Percentiles rank a stretch among this genome's conserved stretches.
Conservation (phyloP, 2,329 filamentous ascomycete genomes). For the Mycocentrospora acerina region DNA sequence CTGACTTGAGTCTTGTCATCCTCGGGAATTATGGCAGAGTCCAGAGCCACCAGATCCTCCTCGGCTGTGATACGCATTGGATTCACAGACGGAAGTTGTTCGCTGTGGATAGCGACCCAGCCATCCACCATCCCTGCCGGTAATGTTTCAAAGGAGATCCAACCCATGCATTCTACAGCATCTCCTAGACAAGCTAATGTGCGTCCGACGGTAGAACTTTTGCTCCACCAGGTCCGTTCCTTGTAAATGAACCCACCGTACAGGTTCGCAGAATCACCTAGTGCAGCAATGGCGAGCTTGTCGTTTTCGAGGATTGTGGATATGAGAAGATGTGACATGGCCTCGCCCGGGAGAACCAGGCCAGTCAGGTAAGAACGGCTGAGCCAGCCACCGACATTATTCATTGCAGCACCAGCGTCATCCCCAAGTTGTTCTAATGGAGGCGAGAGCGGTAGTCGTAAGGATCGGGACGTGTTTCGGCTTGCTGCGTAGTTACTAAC, state of each 20-base stretch:
- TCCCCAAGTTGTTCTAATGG: slow-evolving; percentile 13
- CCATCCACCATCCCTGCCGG: slow-evolving; percentile 47
- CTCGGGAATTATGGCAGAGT: slow-evolving; percentile 40
- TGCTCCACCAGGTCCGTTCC: slow-evolving; percentile 59
- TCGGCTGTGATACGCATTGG: slow-evolving; percentile 43
- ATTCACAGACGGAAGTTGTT: slow-evolving; percentile 29
- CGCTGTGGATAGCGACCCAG: slow-evolving; percentile 53
- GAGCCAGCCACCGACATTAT: slow-evolving; percentile 54
- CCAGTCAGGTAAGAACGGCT: slow-evolving; percentile 58
- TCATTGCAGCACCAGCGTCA: slow-evolving; percentile 10
- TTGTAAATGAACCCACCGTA: slow-evolving; percentile 57
- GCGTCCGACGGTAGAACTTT: slow-evolving; percentile 55
- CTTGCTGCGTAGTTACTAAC: slow-evolving; percentile 23
- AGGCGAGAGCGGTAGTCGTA: slow-evolving; percentile 24
- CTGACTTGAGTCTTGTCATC: slow-evolving; percentile 17
- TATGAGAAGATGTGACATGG: slow-evolving; percentile 57
- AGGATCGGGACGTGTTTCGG: slow-evolving; percentile 30
- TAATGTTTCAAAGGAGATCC: slow-evolving; percentile 49
- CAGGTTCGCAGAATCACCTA: slow-evolving; percentile 55
- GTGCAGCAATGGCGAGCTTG: slow-evolving; percentile 47
- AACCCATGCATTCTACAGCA: slow-evolving; percentile 57
- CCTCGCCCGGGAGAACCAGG: slow-evolving; percentile 56
- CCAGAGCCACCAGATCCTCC: slow-evolving; percentile 32
- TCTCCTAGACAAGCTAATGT: slow-evolving; percentile 51
- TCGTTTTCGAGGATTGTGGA: slow-evolving; percentile 59